Base-by-base conservation (phyloP, 345 rosid genomes). In the Eutrema japonicum region DNA sequence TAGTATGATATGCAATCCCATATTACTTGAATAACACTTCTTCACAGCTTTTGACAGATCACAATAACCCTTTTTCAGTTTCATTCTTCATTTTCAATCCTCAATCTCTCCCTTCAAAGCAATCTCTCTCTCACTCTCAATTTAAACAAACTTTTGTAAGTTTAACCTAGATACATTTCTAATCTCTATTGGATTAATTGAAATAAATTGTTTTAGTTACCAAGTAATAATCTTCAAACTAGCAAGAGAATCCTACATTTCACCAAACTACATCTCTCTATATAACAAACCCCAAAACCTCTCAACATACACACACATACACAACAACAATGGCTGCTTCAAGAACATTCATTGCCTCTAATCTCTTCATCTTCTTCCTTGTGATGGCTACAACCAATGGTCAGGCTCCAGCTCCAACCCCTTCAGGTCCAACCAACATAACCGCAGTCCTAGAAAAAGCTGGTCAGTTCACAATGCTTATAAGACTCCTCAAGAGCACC, bases 381-480 rank as follows among this genome's bases (percentile, higher is more conserved):
- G n/a, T 60, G 29, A 41, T 74, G 10, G 73, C 46, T 30, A 64
- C 73, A 9, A 61, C 70, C 2, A 54, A 18, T 9, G 88, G 84
- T 52, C 92, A 89, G 43, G 55, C 78, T 18, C 89, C 90, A 1
- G 73, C 87, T 0, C 85, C 88, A 3, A 8, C 68, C 10, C 85
- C 91, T 2, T 59, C 98, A 2, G 83, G 89, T 12, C 89, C 91
- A 4, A 80, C 83, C 45, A 92, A 92, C 79, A 83, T 92, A 72
- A 87, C 92, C 0, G 85, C 88, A 7, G 70, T 92, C 72, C 84
- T 92, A 4, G 94, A 88, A 80, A 90, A 88, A 69, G 91, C 83
- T 0, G 98, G 98, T 32, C 98, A 92, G 45, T 92, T 78, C 84
- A 83, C 88, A 33, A 61, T 81, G 66, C 82, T 89, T 32, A 86